phyloP scores from a whole-genome alignment of 2,329 filamentous ascomycete species.

The Truncatella angustata region DNA sequence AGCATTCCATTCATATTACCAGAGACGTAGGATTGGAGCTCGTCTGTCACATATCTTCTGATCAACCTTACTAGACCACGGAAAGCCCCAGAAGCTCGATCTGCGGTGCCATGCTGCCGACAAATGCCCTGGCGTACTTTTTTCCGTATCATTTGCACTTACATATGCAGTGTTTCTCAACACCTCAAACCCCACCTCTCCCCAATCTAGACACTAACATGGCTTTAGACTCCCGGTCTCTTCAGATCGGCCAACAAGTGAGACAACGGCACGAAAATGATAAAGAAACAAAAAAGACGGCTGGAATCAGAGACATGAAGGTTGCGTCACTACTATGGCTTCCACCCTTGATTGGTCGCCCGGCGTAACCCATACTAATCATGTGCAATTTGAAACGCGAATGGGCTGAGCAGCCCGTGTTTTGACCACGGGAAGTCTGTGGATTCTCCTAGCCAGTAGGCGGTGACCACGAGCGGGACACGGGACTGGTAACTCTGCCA shows the following conservation, averaged over 20 bases:
- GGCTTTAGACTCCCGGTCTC: too few species aligned
- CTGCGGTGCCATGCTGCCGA: background rate
- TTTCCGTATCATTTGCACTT: too few species aligned
- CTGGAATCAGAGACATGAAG: background rate
- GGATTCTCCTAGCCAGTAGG: slow-evolving; percentile 21
- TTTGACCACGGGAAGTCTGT: background rate
- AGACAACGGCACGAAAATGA: too few species aligned
- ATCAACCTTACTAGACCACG: background rate
- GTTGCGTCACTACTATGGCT: background rate
- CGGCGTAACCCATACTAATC: background rate
- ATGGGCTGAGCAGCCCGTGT: background rate
- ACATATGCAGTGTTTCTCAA: too few species aligned
- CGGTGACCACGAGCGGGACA: slow-evolving; percentile 23
- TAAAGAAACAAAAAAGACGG: background rate
- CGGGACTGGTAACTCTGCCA: slow-evolving; percentile 20
- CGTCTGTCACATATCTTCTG: background rate
- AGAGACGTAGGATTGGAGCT: background rate
- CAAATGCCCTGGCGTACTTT: background rate
- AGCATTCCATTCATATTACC: background rate
- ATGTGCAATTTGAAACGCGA: background rate
- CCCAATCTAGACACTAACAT: background rate
- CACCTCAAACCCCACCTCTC: background rate
- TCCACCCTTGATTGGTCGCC: background rate
- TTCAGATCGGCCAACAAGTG: too few species aligned
- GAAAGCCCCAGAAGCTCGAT: background rate